A percentile compares a stretch with the other conserved stretches of the same genome.
Conservation (phyloP, 2,329 filamentous ascomycete genomes). For the Rosellinia necatrix region DNA sequence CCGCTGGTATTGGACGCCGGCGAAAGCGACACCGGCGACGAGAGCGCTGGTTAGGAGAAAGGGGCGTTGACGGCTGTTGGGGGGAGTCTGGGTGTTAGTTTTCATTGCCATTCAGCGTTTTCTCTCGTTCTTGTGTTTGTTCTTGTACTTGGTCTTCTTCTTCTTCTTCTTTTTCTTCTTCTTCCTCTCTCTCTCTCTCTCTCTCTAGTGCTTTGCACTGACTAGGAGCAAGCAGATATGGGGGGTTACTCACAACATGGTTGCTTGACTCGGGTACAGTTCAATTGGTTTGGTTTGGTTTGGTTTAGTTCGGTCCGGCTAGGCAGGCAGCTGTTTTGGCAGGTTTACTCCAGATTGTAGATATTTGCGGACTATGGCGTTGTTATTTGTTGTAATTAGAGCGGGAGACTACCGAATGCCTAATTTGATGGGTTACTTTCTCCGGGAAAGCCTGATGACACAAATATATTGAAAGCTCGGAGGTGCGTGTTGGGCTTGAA, state of each 20-base stretch:
- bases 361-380: neutral
- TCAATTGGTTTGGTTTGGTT: too few relatives aligned
- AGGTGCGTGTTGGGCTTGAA: neutral
- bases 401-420: neutral
- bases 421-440: neutral
- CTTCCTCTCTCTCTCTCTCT: neutral
- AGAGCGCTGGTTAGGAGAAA: conserved; percentile 34
- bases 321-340: too few relatives aligned
- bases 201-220: neutral
- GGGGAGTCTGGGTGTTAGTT: neutral
- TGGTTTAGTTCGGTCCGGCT: too few relatives aligned
- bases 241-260: conserved; percentile 21
- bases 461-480: neutral
- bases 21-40: conserved; percentile 36
- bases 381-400: neutral
- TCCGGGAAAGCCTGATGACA: neutral
- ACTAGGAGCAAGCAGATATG: too few relatives aligned
- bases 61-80: conserved; percentile 14
- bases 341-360: neutral
- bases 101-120: neutral
- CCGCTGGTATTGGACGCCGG: conserved; percentile 39
- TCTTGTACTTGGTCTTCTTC: too few relatives aligned
- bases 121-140: too few relatives aligned
- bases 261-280: too few relatives aligned
- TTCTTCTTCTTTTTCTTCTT: too few relatives aligned